Conservation (phyloP, 345 rosid genomes). For the Eutrema heterophyllum region DNA sequence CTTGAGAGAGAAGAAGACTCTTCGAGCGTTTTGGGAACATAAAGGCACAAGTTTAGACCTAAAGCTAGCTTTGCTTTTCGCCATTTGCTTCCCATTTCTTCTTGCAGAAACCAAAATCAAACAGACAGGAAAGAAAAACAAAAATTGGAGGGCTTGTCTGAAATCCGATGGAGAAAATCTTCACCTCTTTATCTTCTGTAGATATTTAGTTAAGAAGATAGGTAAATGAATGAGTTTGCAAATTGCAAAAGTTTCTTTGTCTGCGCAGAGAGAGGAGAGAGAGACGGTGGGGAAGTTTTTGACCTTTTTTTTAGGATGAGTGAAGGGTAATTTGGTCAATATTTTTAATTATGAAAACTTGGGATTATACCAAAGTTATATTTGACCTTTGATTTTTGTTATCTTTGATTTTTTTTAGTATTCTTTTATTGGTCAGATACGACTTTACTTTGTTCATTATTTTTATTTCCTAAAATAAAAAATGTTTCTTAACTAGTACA, state of each 20-base stretch:
- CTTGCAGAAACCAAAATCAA: not conserved
- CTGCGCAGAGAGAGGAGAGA: conserved; percentile 20
- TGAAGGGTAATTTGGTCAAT: conserved; percentile 30
- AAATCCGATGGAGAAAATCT: not conserved
- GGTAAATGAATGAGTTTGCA: conserved; percentile 17
- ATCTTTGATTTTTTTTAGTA: not conserved
- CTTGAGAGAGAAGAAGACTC: conserved; percentile 37
- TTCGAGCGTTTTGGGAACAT: conserved; percentile 52
- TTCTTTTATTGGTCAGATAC: conserved; percentile 24
- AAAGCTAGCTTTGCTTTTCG: conserved; percentile 70
- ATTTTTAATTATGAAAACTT: not conserved
- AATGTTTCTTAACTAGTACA: not conserved
- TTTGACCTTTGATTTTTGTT: conserved; percentile 30
- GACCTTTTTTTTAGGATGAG: conserved; percentile 28
- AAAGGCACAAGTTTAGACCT: conserved; percentile 65
- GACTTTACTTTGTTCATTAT: conserved; percentile 20
- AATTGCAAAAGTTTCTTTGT: conserved; percentile 3
- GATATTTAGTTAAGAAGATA: not conserved
- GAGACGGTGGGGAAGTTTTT: conserved; percentile 33
- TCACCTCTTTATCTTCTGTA: not conserved
- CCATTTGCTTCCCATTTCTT: conserved; percentile 71
- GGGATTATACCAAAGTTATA: conserved; percentile 36
- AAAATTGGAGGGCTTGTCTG: not conserved
- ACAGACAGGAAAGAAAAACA: not conserved
- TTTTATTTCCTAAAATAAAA: not conserved